These are phyloP conservation scores for Coemansia reversa DNA, from an alignment of 192 early-diverging fungal species.

Conservation along the genomic window DNA sequence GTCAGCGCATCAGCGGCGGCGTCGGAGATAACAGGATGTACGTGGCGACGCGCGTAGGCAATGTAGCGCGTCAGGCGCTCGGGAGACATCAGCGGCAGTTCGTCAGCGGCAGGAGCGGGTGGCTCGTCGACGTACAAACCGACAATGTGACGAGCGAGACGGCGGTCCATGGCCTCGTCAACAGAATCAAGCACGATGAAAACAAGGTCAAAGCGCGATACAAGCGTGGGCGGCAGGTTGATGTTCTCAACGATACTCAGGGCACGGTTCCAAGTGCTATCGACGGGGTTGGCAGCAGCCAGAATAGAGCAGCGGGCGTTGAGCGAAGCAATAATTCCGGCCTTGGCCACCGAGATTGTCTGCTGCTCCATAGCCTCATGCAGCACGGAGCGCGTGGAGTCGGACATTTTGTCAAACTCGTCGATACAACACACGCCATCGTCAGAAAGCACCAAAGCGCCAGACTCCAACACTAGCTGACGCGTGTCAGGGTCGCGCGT, in stretches of 20 bases:
- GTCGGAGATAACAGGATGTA: constrained; percentile 76
- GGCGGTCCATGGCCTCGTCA: constrained; percentile 81
- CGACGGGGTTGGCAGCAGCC: constrained; percentile 92
- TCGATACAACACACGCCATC: constrained; percentile 98
- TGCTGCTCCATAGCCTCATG: constrained; percentile 99
- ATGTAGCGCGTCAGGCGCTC: constrained; percentile 91
- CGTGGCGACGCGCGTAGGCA: constrained; percentile 75
- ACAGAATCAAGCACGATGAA: constrained; percentile 90
- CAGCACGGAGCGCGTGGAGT: constrained; percentile 86
- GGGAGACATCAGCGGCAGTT: constrained; percentile 56
- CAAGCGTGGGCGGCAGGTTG: constrained; percentile 86
- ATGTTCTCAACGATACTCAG: constrained; percentile 84
- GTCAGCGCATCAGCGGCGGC: constrained; percentile 75
- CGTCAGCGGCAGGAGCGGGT: neutral
- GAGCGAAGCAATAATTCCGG: constrained; percentile 96
- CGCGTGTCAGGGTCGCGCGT: constrained; percentile 93
- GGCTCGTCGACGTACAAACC: constrained; percentile 77
- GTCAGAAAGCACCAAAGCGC: constrained; percentile 93
- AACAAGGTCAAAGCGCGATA: constrained; percentile 94
- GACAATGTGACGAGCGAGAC: constrained; percentile 86
- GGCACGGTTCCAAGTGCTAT: constrained; percentile 83
- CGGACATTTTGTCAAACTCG: constrained; percentile 99
- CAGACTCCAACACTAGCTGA: constrained; percentile 94
- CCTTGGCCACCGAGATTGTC: constrained; percentile 97
- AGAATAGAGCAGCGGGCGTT: constrained; percentile 96